These are phyloP conservation scores for Moricandia arvensis DNA, from an alignment of 345 rosid species.

Conservation along the genomic window DNA sequence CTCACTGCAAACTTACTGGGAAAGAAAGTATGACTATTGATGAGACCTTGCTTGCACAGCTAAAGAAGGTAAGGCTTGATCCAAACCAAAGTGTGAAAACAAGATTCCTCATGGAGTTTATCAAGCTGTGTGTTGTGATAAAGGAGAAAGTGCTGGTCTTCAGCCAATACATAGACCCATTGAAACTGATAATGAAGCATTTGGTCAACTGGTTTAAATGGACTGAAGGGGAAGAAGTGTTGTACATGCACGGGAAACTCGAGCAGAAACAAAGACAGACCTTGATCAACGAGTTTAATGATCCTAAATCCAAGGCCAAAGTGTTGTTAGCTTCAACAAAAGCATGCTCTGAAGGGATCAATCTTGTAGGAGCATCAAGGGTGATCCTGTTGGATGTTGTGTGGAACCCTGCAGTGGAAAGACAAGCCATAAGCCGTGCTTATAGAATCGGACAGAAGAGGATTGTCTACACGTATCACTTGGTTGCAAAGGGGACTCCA, in stretches of 20 bases:
- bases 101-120: constrained; percentile 51
- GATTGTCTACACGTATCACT: constrained; percentile 60
- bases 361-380: constrained; percentile 72
- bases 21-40: constrained; percentile 12
- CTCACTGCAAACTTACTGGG: constrained; percentile 30
- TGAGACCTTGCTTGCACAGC: constrained; percentile 29
- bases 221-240: constrained; percentile 44
- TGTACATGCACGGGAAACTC: constrained; percentile 52
- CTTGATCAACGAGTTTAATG: constrained; percentile 51
- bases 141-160: constrained; percentile 68
- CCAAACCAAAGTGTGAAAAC: constrained; percentile 59
- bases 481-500: constrained; percentile 52
- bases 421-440: constrained; percentile 81
- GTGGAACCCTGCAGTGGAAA: constrained; percentile 78
- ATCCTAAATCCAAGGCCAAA: constrained; percentile 47
- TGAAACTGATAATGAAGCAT: constrained; percentile 49
- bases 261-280: constrained; percentile 45
- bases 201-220: constrained; percentile 41
- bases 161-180: constrained; percentile 54
- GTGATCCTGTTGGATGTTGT: constrained; percentile 65
- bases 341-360: constrained; percentile 77
- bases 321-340: constrained; percentile 67
- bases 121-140: constrained; percentile 36
- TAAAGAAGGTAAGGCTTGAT: constrained; percentile 31
- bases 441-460: constrained; percentile 65